Percentiles rank a stretch among this genome's conserved stretches.
Evolutionary conservation across 2,329 filamentous ascomycete genomes (phyloP).

Genomic region (Epichloe gansuensis): DNA sequence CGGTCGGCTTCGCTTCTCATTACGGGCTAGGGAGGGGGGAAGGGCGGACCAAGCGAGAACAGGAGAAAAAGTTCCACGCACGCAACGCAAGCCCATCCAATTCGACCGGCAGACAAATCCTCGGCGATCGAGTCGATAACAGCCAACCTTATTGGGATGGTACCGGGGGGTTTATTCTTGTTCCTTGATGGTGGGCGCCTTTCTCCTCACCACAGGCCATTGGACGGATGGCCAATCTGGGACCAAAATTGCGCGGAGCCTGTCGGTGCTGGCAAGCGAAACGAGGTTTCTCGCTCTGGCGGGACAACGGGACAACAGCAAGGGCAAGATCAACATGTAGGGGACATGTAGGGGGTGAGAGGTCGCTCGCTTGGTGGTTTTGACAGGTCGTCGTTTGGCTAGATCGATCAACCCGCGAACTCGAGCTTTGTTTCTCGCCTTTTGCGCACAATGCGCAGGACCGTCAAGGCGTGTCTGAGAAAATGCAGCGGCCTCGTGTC

Average conservation of each 20-base stretch:
- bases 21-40: background rate
- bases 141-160: background rate
- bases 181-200: background rate
- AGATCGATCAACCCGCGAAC: background rate
- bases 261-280: background rate
- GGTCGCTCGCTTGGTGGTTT: too few species aligned
- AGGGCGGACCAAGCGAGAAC: background rate
- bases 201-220: background rate
- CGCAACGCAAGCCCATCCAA: too few species aligned
- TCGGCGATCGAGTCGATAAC: background rate
- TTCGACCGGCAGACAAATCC: background rate
- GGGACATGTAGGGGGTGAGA: too few species aligned
- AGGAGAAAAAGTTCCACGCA: background rate
- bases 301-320: background rate
- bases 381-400: background rate
- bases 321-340: background rate
- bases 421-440: background rate
- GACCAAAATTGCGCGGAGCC: background rate
- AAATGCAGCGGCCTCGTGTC: background rate
- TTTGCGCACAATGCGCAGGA: background rate
- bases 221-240: background rate
- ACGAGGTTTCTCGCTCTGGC: background rate
- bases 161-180: background rate
- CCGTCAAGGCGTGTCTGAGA: background rate
- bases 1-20: slow-evolving; percentile 9